Percentiles rank a stretch among this genome's conserved stretches.
phyloP scores from a whole-genome alignment of 371 early-diverging fungal species.

The Mortierella sp. region DNA sequence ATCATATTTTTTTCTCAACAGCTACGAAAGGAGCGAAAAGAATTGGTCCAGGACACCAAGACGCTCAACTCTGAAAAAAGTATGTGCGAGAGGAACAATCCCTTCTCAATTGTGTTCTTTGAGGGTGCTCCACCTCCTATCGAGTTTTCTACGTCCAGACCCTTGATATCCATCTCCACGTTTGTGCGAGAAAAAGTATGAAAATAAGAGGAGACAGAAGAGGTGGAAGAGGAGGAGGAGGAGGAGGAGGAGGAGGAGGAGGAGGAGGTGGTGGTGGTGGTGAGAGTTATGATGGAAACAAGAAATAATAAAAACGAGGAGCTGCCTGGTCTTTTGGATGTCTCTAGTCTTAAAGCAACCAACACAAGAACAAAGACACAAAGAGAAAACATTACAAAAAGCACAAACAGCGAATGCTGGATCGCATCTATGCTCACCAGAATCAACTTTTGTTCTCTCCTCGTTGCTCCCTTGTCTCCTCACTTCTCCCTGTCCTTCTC shows the following conservation, averaged over 20 bases:
- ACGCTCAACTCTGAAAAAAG: neutral
- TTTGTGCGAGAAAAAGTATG: neutral
- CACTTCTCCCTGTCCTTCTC: constrained; percentile 22
- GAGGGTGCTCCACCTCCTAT: neutral
- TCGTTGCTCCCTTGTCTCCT: constrained; percentile 16
- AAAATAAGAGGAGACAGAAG: neutral
- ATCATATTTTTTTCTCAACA: neutral
- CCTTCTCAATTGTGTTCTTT: neutral
- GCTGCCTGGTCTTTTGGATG: neutral
- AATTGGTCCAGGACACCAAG: too few species aligned
- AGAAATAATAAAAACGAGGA: neutral
- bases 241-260: neutral
- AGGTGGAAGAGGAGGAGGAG: neutral
- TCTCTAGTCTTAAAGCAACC: neutral
- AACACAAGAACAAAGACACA: neutral
- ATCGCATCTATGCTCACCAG: constrained; percentile 18
- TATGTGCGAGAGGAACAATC: neutral
- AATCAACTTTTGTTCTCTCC: constrained; percentile 9
- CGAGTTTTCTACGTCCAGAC: neutral
- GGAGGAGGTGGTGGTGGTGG: neutral
- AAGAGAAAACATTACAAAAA: neutral
- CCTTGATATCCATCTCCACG: neutral
- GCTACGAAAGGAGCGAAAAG: neutral
- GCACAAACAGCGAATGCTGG: constrained; percentile 1
- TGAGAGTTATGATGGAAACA: neutral